Percentiles rank a stretch among this genome's conserved stretches.
These are phyloP conservation scores for Xylariaceae sp. DNA, from an alignment of 2,329 filamentous ascomycete species.

Conservation along the genomic window DNA sequence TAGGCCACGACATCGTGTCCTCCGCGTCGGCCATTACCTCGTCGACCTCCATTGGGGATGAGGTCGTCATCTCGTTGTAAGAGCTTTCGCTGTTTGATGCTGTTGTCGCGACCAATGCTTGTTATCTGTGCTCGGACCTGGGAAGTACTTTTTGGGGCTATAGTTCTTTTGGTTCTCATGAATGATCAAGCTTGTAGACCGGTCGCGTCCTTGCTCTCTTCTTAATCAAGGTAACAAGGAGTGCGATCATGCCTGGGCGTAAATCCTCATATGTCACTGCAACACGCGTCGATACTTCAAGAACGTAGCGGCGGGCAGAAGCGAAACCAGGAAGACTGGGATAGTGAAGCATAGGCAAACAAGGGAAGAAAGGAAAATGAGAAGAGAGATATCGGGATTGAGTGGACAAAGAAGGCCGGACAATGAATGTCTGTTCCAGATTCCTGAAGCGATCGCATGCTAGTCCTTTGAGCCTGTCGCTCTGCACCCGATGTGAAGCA, in stretches of 20 bases:
- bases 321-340: background rate
- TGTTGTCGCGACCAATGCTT: background rate
- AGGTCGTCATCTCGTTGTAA: constrained; percentile 6
- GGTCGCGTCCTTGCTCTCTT: constrained; percentile 1
- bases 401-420: constrained; percentile 15
- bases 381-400: constrained; percentile 11
- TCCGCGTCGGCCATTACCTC: constrained; percentile 10
- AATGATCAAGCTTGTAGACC: background rate
- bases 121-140: background rate
- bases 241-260: constrained; percentile 16
- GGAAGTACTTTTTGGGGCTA: background rate
- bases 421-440: constrained; percentile 10
- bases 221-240: constrained; percentile 18
- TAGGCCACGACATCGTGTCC: background rate
- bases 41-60: constrained; percentile 1
- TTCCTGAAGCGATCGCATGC: constrained; percentile 18
- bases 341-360: constrained; percentile 5
- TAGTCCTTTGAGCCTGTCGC: constrained; percentile 15
- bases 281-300: background rate
- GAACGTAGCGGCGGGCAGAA: background rate
- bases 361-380: constrained; percentile 4
- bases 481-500: constrained; percentile 1
- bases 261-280: constrained; percentile 1
- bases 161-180: constrained; percentile 10
- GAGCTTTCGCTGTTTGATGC: background rate